Base-by-base conservation (phyloP, 1,139 yeast species). In the Wickerhamiella pararugosa region DNA sequence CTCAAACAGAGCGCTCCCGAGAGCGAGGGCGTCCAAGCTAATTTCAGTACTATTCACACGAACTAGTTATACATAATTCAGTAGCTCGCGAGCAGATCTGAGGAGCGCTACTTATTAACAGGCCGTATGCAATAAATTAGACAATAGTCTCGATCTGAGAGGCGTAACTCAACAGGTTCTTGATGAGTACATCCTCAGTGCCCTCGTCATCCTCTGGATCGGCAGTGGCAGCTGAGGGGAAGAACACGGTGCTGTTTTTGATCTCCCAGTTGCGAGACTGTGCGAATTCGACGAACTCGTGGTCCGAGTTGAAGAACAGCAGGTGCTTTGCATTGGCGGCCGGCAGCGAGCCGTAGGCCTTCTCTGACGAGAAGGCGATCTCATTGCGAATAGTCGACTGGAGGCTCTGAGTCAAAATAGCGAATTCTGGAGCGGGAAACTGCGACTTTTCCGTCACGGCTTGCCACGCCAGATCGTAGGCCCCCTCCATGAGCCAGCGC, bases 401-500 rank as follows among this genome's bases (percentile, higher is more conserved):
- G 57, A 86, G 70, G 28, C 82, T 52, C 47, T 62, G 65, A 28
- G 67, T 65, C 39, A 65, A 52, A 29, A 64, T 53, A 30, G 64
- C 63, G 47, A 63, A 66, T 49, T 66, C 71, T 15, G 65, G 66
- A 11, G 69, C 61, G 11, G 76, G 76, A 42, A 71, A 70, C 55
- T 73, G 61, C 38, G 62, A 51, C 41, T 56, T 48, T 47, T 63
- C 63, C 5, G 68, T 67, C 64, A 79, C 73, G 43, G 83, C 71
- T 53, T 77, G 79, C 82, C 94, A 82, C 43, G 90, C 90, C 63
- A 83, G 83, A 60, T 84, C 92, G 61, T 87, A 90, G 50, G 90
- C 81, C 37, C 98, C 98, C 61, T 90, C 98, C 82, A 90, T 86
- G 51, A 90, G 73, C 77, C 93, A 83, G 52, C 84, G 79, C 60